A percentile compares a stretch with the other conserved stretches of the same genome.
These are phyloP conservation scores for Sextonia rubra DNA, from an alignment of 164 flowering plant species.

Conservation along the genomic window DNA sequence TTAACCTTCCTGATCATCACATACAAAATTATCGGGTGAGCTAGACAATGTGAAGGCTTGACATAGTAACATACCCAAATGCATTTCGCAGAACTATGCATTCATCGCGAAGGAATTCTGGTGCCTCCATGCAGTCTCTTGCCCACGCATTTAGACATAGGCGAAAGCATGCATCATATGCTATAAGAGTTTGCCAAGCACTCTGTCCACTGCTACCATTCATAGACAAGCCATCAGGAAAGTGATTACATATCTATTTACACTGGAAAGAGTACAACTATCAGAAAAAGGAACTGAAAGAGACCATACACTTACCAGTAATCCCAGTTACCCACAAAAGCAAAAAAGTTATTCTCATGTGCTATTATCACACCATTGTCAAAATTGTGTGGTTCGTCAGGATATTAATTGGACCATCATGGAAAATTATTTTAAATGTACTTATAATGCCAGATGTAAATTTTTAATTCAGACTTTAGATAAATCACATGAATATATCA, in stretches of 20 bases:
- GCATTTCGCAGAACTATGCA: slow-evolving; percentile 72
- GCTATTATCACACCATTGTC: too few relatives aligned
- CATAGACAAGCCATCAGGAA: slow-evolving; percentile 3
- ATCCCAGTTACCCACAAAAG: too few relatives aligned
- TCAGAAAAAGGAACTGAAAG: neutral
- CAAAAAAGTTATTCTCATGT: too few relatives aligned
- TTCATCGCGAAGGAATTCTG: slow-evolving; percentile 77
- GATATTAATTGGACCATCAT: too few relatives aligned
- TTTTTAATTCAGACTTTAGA: too few relatives aligned
- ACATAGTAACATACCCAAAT: slow-evolving; percentile 56
- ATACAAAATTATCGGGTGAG: neutral
- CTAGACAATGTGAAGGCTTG: neutral
- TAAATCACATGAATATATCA: too few relatives aligned
- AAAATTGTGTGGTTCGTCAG: too few relatives aligned
- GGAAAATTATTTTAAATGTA: too few relatives aligned
- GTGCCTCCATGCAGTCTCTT: slow-evolving; percentile 78
- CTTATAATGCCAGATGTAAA: too few relatives aligned
- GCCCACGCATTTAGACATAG: slow-evolving; percentile 84
- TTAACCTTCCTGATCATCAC: neutral
- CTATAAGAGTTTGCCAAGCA: slow-evolving; percentile 78
- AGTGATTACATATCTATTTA: neutral
- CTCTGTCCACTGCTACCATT: slow-evolving; percentile 56
- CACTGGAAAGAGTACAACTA: neutral
- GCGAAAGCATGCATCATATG: slow-evolving; percentile 92
- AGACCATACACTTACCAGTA: neutral